Percentiles rank a stretch among this genome's conserved stretches.
Conservation (phyloP, 805 yeast genomes). For the Helenozyma rhizophorensis region DNA sequence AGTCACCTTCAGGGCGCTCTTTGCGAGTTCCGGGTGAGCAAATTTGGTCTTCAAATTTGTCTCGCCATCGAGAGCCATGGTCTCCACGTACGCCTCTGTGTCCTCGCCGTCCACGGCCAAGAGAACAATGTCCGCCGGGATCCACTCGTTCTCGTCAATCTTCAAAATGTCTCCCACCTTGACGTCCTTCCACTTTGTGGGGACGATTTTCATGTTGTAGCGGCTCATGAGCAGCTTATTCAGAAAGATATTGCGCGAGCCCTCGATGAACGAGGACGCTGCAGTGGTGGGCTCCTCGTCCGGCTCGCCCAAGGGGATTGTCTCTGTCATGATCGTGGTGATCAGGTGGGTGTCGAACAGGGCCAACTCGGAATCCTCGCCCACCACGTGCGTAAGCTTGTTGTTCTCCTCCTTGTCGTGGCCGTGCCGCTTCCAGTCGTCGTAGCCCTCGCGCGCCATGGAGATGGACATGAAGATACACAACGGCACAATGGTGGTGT, state of each 20-base stretch:
- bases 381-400: constrained; percentile 25
- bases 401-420: constrained; percentile 84
- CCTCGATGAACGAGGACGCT: constrained; percentile 3
- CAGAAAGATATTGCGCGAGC: constrained; percentile 7
- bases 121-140: constrained; percentile 86
- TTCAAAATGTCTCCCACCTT: constrained; percentile 84
- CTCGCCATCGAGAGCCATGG: constrained; percentile 98
- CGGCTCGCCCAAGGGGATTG: constrained; percentile 17
- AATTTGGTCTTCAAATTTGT: constrained; percentile 77
- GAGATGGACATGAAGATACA: constrained; percentile 83
- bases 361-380: constrained; percentile 26
- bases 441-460: constrained; percentile 88
- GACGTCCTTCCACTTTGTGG: constrained; percentile 64
- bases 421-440: constrained; percentile 82
- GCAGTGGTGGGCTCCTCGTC: neutral
- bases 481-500: constrained; percentile 88
- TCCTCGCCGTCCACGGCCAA: constrained; percentile 61
- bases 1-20: constrained; percentile 44
- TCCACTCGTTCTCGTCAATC: constrained; percentile 78
- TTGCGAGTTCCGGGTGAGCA: constrained; percentile 63
- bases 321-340: constrained; percentile 36
- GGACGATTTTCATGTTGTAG: constrained; percentile 31
- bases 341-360: constrained; percentile 35
- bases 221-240: constrained; percentile 11
- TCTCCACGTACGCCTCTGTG: constrained; percentile 73